A percentile compares a stretch with the other conserved stretches of the same genome.
These are phyloP conservation scores for Gonapodya sp. DNA, from an alignment of 192 early-diverging fungal genomes.

Conservation along the genomic window DNA sequence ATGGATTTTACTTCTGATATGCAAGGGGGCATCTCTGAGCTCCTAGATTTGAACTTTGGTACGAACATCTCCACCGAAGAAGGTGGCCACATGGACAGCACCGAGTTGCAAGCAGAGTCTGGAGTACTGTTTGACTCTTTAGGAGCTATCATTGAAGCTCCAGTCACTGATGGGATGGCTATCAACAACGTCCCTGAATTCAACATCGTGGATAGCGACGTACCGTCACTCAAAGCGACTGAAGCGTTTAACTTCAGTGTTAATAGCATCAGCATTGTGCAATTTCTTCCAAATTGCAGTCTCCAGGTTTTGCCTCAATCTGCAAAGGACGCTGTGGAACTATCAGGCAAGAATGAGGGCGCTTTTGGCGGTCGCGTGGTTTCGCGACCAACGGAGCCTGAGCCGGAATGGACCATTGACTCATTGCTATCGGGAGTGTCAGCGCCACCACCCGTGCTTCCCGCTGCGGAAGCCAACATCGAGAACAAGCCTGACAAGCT, in stretches of 20 bases:
- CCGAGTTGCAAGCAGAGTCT: neutral
- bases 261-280: neutral
- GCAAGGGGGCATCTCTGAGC: neutral
- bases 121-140: neutral
- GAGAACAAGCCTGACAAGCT: neutral
- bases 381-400: neutral
- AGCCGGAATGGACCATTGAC: neutral
- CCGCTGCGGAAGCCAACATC: neutral
- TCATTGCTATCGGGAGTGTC: neutral
- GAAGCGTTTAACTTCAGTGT: neutral
- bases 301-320: neutral
- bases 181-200: no score
- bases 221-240: neutral
- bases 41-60: neutral
- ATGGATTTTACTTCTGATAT: neutral
- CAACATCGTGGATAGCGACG: neutral
- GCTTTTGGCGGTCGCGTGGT: neutral
- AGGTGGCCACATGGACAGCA: neutral
- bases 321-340: neutral
- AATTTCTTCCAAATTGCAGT: neutral
- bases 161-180: neutral
- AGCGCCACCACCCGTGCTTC: no score
- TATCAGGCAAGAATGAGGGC: neutral
- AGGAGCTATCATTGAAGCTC: neutral
- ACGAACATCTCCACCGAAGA: neutral